phyloP scores from a whole-genome alignment of 495 filamentous ascomycete species.

The Penicilliopsis zonata region DNA sequence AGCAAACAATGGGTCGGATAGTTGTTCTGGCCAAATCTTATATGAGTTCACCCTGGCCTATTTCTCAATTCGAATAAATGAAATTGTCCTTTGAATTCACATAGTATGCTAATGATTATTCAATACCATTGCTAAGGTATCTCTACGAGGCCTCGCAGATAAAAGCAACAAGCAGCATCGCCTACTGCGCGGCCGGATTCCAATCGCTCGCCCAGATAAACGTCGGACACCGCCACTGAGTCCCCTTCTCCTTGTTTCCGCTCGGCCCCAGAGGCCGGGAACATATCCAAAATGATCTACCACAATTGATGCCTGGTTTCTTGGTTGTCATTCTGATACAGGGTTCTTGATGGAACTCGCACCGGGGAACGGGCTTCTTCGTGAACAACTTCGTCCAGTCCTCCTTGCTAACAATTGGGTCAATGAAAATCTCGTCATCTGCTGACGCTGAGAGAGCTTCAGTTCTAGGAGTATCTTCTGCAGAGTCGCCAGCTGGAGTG shows the following conservation, averaged over 20 bases:
- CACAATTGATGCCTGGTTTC: conserved; percentile 76
- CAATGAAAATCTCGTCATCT: conserved; percentile 34
- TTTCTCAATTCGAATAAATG: too few species aligned
- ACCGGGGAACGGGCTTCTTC: conserved; percentile 60
- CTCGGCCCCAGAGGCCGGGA: conserved; percentile 68
- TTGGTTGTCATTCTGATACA: conserved; percentile 73
- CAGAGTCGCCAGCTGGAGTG: too few species aligned
- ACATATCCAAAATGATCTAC: conserved; percentile 81
- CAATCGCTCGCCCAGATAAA: conserved; percentile 91
- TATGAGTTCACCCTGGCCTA: too few species aligned
- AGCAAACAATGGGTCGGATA: too few species aligned
- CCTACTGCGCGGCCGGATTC: conserved; percentile 27
- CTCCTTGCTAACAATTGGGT: conserved; percentile 64
- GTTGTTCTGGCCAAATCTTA: too few species aligned
- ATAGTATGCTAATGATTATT: too few species aligned
- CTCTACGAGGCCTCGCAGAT: too few species aligned
- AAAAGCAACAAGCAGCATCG: too few species aligned
- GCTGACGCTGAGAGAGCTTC: not conserved
- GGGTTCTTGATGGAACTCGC: conserved; percentile 74
- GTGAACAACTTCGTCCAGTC: conserved; percentile 80
- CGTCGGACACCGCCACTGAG: conserved; percentile 73
- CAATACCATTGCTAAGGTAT: too few species aligned
- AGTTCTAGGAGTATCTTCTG: conserved; percentile 2
- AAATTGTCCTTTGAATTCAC: too few species aligned
- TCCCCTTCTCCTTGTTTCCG: conserved; percentile 68